Conservation (phyloP, 768 basidiomycete genomes). For the Nidularia sp. region DNA sequence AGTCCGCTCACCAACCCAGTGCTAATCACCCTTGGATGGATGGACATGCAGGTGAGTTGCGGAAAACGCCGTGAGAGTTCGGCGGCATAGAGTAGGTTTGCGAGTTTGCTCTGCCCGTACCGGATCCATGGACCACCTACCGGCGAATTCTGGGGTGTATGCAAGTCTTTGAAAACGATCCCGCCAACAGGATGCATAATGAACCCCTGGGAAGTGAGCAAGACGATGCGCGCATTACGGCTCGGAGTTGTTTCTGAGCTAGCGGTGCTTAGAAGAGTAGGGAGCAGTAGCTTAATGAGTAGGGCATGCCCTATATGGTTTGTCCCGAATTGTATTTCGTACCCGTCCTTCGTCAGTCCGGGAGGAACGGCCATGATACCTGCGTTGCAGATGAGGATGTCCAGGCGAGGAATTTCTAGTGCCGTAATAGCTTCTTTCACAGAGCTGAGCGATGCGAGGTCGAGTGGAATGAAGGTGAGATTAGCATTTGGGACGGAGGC, state of each 20-base stretch:
- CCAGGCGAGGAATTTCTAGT: background rate
- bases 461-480: background rate
- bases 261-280: background rate
- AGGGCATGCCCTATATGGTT: slow-evolving; percentile 18
- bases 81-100: slow-evolving; percentile 1
- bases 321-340: slow-evolving; percentile 15
- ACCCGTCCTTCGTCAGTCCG: slow-evolving; percentile 11
- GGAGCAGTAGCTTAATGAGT: slow-evolving; percentile 14
- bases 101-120: slow-evolving; percentile 5
- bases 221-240: background rate
- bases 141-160: background rate
- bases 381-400: slow-evolving; percentile 8
- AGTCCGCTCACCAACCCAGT: too few species aligned
- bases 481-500: background rate
- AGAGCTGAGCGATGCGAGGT: background rate
- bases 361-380: slow-evolving; percentile 17
- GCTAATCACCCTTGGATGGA: too few species aligned
- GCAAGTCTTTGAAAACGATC: background rate
- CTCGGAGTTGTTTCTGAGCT: background rate
- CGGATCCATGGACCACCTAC: slow-evolving; percentile 5
- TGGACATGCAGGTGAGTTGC: too few species aligned
- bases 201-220: background rate
- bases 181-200: background rate
- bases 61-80: background rate
- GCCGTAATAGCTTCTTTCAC: background rate